These are phyloP conservation scores for Plasmopara halstedii DNA, from an alignment of 352 stramenopile genomes.

Conservation along the genomic window DNA sequence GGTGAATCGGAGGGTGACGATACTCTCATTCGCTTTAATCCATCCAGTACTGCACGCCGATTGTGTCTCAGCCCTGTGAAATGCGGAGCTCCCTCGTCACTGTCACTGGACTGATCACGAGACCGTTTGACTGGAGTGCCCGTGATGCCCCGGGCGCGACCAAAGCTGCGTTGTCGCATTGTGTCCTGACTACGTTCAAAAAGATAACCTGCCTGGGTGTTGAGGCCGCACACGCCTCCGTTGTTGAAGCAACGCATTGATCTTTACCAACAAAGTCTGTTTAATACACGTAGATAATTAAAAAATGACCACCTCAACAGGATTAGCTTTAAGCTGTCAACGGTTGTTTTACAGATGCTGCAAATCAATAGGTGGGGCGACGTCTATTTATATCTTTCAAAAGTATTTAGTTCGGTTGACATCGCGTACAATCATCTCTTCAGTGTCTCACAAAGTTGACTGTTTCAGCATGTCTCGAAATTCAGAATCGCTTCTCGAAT, in stretches of 20 bases:
- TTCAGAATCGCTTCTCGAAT: conserved; percentile 21
- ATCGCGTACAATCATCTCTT: conserved; percentile 16
- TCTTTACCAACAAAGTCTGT: conserved; percentile 2
- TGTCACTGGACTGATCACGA: conserved; percentile 17
- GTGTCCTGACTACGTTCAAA: conserved; percentile 36
- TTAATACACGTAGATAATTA: conserved; percentile 1
- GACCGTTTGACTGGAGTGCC: conserved; percentile 30
- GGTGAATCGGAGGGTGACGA: conserved; percentile 30
- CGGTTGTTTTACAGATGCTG: not conserved
- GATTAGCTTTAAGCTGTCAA: not conserved
- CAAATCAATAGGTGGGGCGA: conserved; percentile 10
- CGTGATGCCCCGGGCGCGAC: conserved; percentile 23
- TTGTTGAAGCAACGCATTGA: conserved; percentile 22
- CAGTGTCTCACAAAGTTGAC: not conserved
- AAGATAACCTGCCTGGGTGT: conserved; percentile 27
- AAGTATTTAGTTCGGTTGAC: too few relatives aligned
- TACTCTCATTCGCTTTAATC: conserved; percentile 66
- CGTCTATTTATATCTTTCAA: not conserved
- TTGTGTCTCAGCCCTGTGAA: not conserved
- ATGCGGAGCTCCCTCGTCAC: conserved; percentile 6
- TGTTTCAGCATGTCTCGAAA: conserved; percentile 11
- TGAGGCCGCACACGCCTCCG: conserved; percentile 27
- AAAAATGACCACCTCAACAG: not conserved
- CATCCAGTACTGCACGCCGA: conserved; percentile 31
- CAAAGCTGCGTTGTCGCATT: conserved; percentile 44